A percentile compares a stretch with the other conserved stretches of the same genome.
These are phyloP conservation scores for Hypseocharis bilobata DNA, from an alignment of 441 rosid species.

Conservation along the genomic window DNA sequence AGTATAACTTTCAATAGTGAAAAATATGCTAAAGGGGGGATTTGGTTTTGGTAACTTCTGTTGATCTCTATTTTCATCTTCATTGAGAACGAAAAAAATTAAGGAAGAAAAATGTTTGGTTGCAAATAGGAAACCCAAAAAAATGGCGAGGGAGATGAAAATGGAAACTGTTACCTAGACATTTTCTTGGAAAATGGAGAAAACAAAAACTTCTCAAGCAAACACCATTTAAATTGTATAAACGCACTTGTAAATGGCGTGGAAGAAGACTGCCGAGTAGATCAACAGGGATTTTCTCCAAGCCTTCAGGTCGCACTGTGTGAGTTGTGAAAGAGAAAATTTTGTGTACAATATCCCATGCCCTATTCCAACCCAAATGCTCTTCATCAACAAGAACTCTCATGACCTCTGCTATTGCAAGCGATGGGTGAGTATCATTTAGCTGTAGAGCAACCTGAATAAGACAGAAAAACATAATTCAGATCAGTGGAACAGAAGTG, in stretches of 20 bases:
- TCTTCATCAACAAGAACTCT: conserved; percentile 47
- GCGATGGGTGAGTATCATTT: conserved; percentile 55
- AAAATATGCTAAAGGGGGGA: background rate
- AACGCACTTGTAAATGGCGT: conserved; percentile 45
- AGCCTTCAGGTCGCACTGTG: conserved; percentile 37
- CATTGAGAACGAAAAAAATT: conserved; percentile 3
- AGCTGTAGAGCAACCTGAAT: conserved; percentile 47
- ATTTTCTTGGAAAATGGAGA: background rate
- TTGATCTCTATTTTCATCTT: background rate
- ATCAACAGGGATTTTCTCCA: conserved; percentile 46
- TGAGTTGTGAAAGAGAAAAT: conserved; percentile 48
- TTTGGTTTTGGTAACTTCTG: background rate
- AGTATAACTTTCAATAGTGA: background rate
- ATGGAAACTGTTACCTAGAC: background rate
- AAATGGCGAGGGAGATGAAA: background rate
- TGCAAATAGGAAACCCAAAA: background rate
- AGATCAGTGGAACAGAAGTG: conserved; percentile 10
- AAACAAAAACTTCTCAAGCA: conserved; percentile 9
- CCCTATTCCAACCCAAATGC: conserved; percentile 35
- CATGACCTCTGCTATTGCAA: conserved; percentile 43
- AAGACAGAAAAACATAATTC: conserved; percentile 5
- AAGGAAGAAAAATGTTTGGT: background rate
- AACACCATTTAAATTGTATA: conserved; percentile 3
- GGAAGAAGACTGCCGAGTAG: conserved; percentile 44
- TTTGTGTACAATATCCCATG: conserved; percentile 37